Conservation (phyloP, 2,329 filamentous ascomycete genomes). For the Penicillium sp. region DNA sequence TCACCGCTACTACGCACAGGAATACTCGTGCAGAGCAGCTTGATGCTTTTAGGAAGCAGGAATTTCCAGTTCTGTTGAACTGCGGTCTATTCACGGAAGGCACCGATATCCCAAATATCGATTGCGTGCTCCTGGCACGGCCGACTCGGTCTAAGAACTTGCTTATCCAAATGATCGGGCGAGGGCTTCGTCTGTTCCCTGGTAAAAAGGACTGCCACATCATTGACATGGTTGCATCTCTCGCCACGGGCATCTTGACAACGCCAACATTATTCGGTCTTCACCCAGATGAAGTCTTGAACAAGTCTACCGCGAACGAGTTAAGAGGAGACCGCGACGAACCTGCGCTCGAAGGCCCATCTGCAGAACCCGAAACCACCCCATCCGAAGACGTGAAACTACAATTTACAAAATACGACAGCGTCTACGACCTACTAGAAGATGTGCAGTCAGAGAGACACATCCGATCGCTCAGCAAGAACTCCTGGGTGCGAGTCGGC, state of each 20-base stretch:
- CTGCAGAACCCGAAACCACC: slow-evolving; percentile 24
- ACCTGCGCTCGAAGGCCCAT: background rate
- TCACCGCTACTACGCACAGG: slow-evolving; percentile 78
- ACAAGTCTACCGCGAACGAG: slow-evolving; percentile 62
- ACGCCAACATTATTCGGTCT: slow-evolving; percentile 91
- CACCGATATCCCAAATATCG: slow-evolving; percentile 95
- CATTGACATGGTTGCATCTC: slow-evolving; percentile 89
- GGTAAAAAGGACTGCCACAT: slow-evolving; percentile 88
- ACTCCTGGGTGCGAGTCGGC: slow-evolving; percentile 82
- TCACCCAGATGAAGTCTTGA: slow-evolving; percentile 74
- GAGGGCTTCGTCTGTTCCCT: slow-evolving; percentile 79
- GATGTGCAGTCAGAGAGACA: slow-evolving; percentile 77
- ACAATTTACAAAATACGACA: slow-evolving; percentile 86
- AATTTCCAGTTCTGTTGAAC: slow-evolving; percentile 87
- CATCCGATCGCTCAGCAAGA: slow-evolving; percentile 70
- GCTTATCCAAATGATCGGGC: slow-evolving; percentile 94
- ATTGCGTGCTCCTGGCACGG: slow-evolving; percentile 83
- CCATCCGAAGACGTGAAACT: slow-evolving; percentile 50
- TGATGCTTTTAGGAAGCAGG: slow-evolving; percentile 69
- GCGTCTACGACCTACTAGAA: slow-evolving; percentile 83
- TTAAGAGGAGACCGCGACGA: slow-evolving; percentile 54
- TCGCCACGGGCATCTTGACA: slow-evolving; percentile 81
- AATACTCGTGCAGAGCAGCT: slow-evolving; percentile 67
- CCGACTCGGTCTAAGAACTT: slow-evolving; percentile 92
- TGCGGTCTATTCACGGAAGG: slow-evolving; percentile 97